Evolutionary conservation across 1,284 basidiomycete genomes (phyloP), one percentile per base, ranked within the genome.

Genomic region (Neonothopanus nambi): DNA sequence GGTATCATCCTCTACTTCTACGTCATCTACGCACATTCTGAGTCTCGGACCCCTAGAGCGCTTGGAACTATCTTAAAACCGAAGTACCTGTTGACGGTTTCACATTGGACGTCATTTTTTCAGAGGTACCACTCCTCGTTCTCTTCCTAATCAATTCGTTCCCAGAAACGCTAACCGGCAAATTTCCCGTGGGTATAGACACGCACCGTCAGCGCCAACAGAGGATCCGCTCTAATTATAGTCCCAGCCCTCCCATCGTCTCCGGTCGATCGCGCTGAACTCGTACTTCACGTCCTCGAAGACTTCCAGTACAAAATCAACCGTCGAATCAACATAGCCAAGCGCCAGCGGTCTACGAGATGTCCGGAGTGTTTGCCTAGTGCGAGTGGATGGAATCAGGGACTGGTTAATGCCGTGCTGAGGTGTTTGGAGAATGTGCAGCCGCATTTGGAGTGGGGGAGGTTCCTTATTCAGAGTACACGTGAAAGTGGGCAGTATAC

Each of bases 31-130:
- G 35, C 9, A 44, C 8, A 44, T 28, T 28, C 42, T 44, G 13
- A 44, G 17, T 5, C 12, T 12, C 11, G 5, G 21, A n/a, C 21
- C n/a, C 28, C 1, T 23, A 46, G 44, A 33, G 28, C 17, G 44
- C 44, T 46, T 46, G 23, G 44, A 33, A 13, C 18, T 46, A 46
- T 46, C 44, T 46, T 11, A 28, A 35, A 46, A 46, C 20, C 17
- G n/a, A 46, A 46, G n/a, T n/a, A n/a, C 28, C 44, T 9, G 44
- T 46, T 20, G 44, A 46, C 28, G 44, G 44, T 33, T 33, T 46
- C 17, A 46, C 44, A 33, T 20, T 46, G 15, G 44, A 46, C 36
- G 28, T 46, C 28, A 28, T 46, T 15, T 46, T 46, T 18, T 30
- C 23, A 12, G 44, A 46, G 28, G 44, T 46, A 12, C 15, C 0